These are phyloP conservation scores for Penicillium crustosum DNA, from an alignment of 2,329 filamentous ascomycete genomes.

Conservation along the genomic window DNA sequence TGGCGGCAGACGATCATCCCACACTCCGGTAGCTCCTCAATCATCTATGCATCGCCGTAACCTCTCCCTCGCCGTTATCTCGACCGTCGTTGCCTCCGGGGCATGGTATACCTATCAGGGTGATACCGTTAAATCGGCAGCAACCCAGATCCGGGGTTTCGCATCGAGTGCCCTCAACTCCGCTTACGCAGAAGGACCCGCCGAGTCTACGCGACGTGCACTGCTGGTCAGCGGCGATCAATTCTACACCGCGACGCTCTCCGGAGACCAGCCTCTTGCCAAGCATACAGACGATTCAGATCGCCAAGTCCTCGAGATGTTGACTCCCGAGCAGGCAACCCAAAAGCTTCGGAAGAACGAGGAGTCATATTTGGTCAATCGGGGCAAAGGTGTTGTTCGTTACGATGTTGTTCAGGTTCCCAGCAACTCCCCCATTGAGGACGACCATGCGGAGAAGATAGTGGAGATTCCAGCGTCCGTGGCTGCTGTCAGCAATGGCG, in stretches of 20 bases:
- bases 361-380: conserved; percentile 84
- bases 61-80: conserved; percentile 50
- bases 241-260: conserved; percentile 82
- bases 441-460: conserved; percentile 97
- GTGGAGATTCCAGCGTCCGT: conserved; percentile 75
- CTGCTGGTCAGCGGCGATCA: conserved; percentile 88
- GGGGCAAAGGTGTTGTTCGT: conserved; percentile 85
- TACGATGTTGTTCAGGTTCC: conserved; percentile 94
- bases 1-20: conserved; percentile 36
- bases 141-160: conserved; percentile 25
- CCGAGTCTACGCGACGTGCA: conserved; percentile 63
- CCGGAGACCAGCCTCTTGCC: conserved; percentile 80
- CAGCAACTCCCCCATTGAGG: conserved; percentile 96
- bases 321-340: conserved; percentile 90
- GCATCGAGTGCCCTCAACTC: conserved; percentile 26
- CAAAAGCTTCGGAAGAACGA: conserved; percentile 85
- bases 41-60: conserved; percentile 52
- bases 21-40: conserved; percentile 38
- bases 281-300: conserved; percentile 86
- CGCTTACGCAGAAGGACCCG: conserved; percentile 39
- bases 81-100: conserved; percentile 49
- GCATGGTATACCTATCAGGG: conserved; percentile 52
- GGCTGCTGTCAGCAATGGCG: conserved; percentile 55
- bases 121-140: conserved; percentile 29
- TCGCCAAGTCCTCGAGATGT: conserved; percentile 87